phyloP scores from a whole-genome alignment of 805 yeast genomes.

The Myxozyma melibiosi region DNA sequence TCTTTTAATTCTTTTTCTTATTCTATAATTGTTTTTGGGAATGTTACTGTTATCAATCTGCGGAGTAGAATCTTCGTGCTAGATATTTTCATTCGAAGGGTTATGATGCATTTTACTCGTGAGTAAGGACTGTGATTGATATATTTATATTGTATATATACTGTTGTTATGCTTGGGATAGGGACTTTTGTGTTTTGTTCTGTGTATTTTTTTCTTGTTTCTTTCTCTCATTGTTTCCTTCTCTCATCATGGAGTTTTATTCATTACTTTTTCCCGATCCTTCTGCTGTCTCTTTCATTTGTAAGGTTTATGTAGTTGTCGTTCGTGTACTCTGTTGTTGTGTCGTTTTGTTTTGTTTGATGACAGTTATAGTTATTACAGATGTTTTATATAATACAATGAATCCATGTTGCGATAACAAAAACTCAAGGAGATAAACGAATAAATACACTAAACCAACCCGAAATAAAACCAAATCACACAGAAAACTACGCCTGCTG shows the following conservation, averaged over 20 bases:
- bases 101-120: too few relatives aligned
- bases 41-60: too few relatives aligned
- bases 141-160: not conserved
- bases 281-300: not conserved
- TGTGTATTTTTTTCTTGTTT: not conserved
- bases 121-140: not conserved
- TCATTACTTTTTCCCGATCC: not conserved
- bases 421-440: not conserved
- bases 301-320: too few relatives aligned
- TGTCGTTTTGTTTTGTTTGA: not conserved
- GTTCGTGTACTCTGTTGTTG: not conserved
- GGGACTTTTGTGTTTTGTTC: not conserved
- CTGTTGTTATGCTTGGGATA: not conserved
- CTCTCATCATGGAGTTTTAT: not conserved
- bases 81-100: not conserved
- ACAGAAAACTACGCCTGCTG: conserved; percentile 10
- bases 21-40: not conserved
- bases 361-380: not conserved
- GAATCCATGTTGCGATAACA: too few relatives aligned
- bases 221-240: not conserved
- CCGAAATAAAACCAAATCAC: too few relatives aligned
- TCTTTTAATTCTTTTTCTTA: conserved; percentile 6
- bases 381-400: too few relatives aligned
- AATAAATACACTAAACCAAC: not conserved
- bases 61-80: too few relatives aligned